A percentile compares a stretch with the other conserved stretches of the same genome.
phyloP scores from a whole-genome alignment of 805 yeast species.

The Yamadazyma philogaea region DNA sequence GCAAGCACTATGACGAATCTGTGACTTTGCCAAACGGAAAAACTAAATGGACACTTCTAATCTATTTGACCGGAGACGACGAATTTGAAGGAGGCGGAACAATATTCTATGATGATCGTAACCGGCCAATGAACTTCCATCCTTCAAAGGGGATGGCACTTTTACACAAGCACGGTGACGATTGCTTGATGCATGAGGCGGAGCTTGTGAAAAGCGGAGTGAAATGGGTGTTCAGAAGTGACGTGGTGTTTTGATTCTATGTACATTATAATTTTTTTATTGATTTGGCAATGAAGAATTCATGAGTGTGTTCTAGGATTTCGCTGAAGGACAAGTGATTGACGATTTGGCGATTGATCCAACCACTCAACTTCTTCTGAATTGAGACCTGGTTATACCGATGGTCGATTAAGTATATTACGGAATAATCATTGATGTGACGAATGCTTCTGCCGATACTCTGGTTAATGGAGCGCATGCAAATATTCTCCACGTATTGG shows the following conservation, averaged over 20 bases:
- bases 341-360: slow-evolving; percentile 51
- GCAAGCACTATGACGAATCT: slow-evolving; percentile 59
- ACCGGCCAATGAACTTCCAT: slow-evolving; percentile 34
- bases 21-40: slow-evolving; percentile 38
- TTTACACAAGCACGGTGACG: slow-evolving; percentile 64
- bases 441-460: slow-evolving; percentile 90
- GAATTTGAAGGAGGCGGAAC: slow-evolving; percentile 62
- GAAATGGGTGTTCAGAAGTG: slow-evolving; percentile 64
- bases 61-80: slow-evolving; percentile 56
- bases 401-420: slow-evolving; percentile 66
- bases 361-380: slow-evolving; percentile 60
- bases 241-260: slow-evolving; percentile 35
- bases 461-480: slow-evolving; percentile 90
- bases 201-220: slow-evolving; percentile 48
- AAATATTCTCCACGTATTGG: slow-evolving; percentile 73
- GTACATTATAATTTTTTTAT: slow-evolving; percentile 5
- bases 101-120: slow-evolving; percentile 40
- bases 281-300: slow-evolving; percentile 24
- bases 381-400: slow-evolving; percentile 51
- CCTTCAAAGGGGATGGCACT: slow-evolving; percentile 57
- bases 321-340: slow-evolving; percentile 9
- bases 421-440: slow-evolving; percentile 77
- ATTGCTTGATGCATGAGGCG: slow-evolving; percentile 60
- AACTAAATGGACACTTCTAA: slow-evolving; percentile 58
- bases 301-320: slow-evolving; percentile 22